A percentile compares a stretch with the other conserved stretches of the same genome.
Conservation (phyloP, 257 asterid genomes). For the Solanum paucissectum region DNA sequence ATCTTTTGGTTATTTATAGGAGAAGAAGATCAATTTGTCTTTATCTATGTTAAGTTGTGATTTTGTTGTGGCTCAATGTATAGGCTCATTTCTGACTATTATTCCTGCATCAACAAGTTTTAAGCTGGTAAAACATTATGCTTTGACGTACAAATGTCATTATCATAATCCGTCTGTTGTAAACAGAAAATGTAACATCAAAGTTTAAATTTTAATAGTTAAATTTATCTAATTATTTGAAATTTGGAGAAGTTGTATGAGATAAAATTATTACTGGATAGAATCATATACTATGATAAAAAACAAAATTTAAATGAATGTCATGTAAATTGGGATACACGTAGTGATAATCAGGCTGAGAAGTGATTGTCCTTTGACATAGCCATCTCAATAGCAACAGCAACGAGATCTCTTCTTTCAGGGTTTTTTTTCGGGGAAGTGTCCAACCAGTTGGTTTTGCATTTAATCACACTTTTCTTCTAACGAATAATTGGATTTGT, state of each 20-base stretch:
- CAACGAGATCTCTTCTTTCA: neutral
- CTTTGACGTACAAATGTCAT: neutral
- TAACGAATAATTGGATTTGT: neutral
- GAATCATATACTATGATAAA: neutral
- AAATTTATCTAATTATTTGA: neutral
- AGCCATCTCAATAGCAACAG: neutral
- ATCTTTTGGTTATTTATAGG: neutral
- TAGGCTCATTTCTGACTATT: neutral
- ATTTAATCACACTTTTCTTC: neutral
- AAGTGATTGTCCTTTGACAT: neutral
- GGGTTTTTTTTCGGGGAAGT: neutral
- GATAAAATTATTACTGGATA: neutral
- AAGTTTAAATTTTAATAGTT: neutral
- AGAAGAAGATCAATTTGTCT: neutral
- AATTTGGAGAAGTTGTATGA: neutral
- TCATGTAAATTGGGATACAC: neutral
- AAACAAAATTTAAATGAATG: neutral
- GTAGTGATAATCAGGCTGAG: neutral
- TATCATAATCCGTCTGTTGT: neutral
- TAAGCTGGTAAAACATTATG: neutral
- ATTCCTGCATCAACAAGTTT: neutral
- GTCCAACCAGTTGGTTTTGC: neutral
- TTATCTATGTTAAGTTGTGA: neutral
- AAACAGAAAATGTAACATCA: neutral
- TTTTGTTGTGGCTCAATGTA: neutral